Conservation (phyloP, 2,329 filamentous ascomycete genomes). For the Domatiomyces globalis region DNA sequence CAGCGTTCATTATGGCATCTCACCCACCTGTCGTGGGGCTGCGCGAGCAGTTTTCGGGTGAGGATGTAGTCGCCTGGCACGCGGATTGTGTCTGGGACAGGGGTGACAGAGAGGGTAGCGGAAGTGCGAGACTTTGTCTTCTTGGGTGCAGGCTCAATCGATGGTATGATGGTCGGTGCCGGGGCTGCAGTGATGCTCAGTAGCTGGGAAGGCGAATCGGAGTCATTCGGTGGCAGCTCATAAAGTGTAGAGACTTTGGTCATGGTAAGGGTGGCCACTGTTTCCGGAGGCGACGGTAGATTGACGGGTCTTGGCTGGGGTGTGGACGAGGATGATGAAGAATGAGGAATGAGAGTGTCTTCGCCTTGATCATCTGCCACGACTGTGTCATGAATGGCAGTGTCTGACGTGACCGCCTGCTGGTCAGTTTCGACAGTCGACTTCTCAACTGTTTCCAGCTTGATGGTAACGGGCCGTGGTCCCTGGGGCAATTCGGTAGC, state of each 20-base stretch:
- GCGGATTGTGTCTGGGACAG: slow-evolving; percentile 31
- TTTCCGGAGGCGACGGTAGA: neutral
- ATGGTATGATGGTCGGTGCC: slow-evolving; percentile 7
- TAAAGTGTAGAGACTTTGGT: neutral
- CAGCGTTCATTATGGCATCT: slow-evolving; percentile 62
- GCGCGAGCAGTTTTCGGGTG: slow-evolving; percentile 59
- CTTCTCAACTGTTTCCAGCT: slow-evolving; percentile 14
- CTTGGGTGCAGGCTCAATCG: slow-evolving; percentile 12
- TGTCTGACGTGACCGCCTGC: neutral
- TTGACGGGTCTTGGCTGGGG: no score
- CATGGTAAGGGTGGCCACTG: neutral
- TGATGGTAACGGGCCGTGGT: slow-evolving; percentile 10
- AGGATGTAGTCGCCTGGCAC: slow-evolving; percentile 69
- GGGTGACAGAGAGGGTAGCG: slow-evolving; percentile 11
- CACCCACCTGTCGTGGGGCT: slow-evolving; percentile 70
- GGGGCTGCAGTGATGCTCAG: neutral
- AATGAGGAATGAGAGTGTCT: neutral
- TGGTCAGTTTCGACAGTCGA: slow-evolving; percentile 15
- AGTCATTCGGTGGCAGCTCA: neutral
- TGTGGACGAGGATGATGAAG: neutral
- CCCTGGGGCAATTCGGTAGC: neutral
- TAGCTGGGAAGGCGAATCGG: neutral
- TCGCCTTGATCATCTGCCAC: neutral
- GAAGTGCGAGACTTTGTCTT: slow-evolving; percentile 10
- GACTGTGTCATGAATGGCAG: neutral